A percentile compares a stretch with the other conserved stretches of the same genome.
phyloP scores from a whole-genome alignment of 352 stramenopile species.

The Phytopythium litorale region DNA sequence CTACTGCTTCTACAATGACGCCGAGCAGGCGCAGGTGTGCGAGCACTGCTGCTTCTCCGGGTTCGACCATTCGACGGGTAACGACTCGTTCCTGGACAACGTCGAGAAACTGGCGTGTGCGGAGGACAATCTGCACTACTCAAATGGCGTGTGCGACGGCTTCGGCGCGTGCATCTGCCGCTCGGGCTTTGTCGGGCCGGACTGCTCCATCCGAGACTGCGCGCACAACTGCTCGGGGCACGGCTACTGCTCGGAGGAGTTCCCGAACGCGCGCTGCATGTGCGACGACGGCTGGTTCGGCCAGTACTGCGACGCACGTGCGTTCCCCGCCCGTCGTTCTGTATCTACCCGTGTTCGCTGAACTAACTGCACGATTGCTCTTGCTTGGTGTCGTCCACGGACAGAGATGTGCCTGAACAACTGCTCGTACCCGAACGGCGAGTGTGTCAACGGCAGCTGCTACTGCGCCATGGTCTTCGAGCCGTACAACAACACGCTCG shows the following conservation, averaged over 20 bases:
- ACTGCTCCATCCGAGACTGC: constrained; percentile 94
- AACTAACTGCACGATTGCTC: constrained; percentile 3
- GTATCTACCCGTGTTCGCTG: background rate
- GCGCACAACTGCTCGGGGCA: constrained; percentile 88
- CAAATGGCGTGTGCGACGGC: constrained; percentile 94
- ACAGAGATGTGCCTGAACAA: constrained; percentile 95
- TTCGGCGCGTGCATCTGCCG: constrained; percentile 95
- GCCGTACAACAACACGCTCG: constrained; percentile 93
- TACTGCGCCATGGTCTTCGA: constrained; percentile 90
- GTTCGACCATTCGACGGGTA: constrained; percentile 71
- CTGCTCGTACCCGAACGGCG: constrained; percentile 95
- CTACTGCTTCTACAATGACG: constrained; percentile 91
- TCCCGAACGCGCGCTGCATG: constrained; percentile 93
- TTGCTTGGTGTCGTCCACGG: too few relatives aligned
- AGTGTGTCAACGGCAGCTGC: constrained; percentile 90
- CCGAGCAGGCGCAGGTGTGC: constrained; percentile 83
- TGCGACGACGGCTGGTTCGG: constrained; percentile 95
- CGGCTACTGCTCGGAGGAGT: constrained; percentile 95
- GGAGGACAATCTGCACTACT: constrained; percentile 80
- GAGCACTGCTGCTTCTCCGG: constrained; percentile 93
- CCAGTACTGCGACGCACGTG: constrained; percentile 89
- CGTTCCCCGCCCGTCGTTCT: constrained; percentile 10
- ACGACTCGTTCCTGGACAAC: constrained; percentile 89
- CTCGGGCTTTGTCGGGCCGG: constrained; percentile 89
- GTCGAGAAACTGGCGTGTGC: constrained; percentile 90